A percentile compares a stretch with the other conserved stretches of the same genome.
These are phyloP conservation scores for Hymenoscyphus fraxineus DNA, from an alignment of 2,329 filamentous ascomycete species.

Conservation along the genomic window DNA sequence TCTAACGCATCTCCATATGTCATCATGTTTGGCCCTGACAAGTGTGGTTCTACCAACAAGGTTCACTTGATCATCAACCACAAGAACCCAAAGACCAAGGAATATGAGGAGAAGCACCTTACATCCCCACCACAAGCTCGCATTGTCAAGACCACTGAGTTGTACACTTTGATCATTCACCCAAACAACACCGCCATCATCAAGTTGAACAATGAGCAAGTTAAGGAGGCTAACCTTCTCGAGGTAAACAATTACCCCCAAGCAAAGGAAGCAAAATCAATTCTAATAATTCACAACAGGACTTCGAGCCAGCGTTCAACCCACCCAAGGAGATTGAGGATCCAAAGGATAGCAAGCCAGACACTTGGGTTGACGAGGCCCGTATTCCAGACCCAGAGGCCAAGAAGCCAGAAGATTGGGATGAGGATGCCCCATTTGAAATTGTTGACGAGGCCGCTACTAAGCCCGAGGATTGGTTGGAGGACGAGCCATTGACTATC, in stretches of 20 bases:
- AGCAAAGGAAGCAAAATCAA: not conserved
- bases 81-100: constrained; percentile 99
- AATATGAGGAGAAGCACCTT: constrained; percentile 99
- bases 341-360: constrained; percentile 86
- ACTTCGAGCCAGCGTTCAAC: constrained; percentile 93
- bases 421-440: constrained; percentile 96
- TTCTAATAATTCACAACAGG: constrained; percentile 36
- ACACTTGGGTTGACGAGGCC: constrained; percentile 91
- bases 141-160: constrained; percentile 85
- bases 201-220: constrained; percentile 82
- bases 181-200: constrained; percentile 95
- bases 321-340: constrained; percentile 93
- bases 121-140: constrained; percentile 76
- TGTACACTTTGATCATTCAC: constrained; percentile 95
- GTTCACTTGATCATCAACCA: constrained; percentile 98
- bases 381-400: constrained; percentile 90
- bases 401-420: constrained; percentile 88
- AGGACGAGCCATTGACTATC: constrained; percentile 75
- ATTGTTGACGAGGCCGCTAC: constrained; percentile 89
- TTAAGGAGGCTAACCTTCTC: constrained; percentile 85
- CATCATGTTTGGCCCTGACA: constrained; percentile 99
- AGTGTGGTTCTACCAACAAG: constrained; percentile 99
- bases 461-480: constrained; percentile 94
- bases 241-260: constrained; percentile 43
- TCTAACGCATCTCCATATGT: constrained; percentile 96